Base-by-base conservation (phyloP, 1,284 basidiomycete species). In the Ustanciosporium gigantosporum region DNA sequence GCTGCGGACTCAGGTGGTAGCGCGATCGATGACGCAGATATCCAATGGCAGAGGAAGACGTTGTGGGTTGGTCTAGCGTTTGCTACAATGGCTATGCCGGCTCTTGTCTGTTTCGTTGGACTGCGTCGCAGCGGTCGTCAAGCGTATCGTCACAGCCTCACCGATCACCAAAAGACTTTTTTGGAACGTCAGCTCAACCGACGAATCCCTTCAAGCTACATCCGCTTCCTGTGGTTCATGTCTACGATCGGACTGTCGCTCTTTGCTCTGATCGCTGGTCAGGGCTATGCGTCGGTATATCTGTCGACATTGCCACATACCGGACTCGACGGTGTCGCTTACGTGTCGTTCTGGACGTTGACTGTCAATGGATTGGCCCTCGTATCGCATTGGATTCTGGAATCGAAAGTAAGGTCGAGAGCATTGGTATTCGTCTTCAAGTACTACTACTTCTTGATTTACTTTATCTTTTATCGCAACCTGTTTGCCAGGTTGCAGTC, bases 1-100 rank as follows among this genome's bases (percentile, higher is more conserved):
- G 22, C 43, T 9, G 46, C 34, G 16, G 19, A 22, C 2, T 49
- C 53, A n/a, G 55, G 55, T 0, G 42, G 40, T 9, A n/a, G n/a
- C n/a, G n/a, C n/a, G n/a, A 60, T 65, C 25, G 66, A 68, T 38
- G 52, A 66, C 22, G 64, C 65, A 14, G 64, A 76, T 36, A 77
- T 81, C 7, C 82, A 84, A 52, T 84, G 83, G 83, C 81, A 83
- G 68, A 72, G 82, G 5, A 84, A 84, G 71, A 83, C 82, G 77
- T 64, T 75, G 68, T 84, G 83, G 83, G 82, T 84, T 11, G 64
- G 78, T 5, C 72, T 84, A n/a, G 81, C 82, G 0, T 84, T 84
- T 55, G 73, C 78, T 1, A 82, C 82, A 2, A 84, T 84, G 83
- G 74, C 81, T 19, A 80, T 82, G 75, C 83, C 83, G 0, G 83